Percentiles rank a stretch among this genome's conserved stretches.
These are phyloP conservation scores for Fusarium albidum DNA, from an alignment of 2,329 filamentous ascomycete genomes.

Conservation along the genomic window DNA sequence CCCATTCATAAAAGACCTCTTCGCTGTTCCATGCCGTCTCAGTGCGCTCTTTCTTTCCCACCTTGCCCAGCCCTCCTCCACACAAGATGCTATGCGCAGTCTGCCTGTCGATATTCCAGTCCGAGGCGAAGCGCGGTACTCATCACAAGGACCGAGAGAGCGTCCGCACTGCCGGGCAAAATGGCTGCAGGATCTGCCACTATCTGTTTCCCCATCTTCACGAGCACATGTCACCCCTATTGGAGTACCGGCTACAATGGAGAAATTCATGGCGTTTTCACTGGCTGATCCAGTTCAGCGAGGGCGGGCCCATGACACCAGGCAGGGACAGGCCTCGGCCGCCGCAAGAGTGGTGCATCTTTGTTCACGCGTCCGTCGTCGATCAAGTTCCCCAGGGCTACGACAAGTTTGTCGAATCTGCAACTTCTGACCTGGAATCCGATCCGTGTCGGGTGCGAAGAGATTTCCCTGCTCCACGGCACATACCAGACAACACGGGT, in stretches of 20 bases:
- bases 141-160: slow-evolving; percentile 1
- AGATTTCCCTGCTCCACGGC: neutral
- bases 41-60: no score
- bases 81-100: slow-evolving; percentile 7
- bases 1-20: no score
- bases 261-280: no score
- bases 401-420: neutral
- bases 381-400: neutral
- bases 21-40: no score
- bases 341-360: no score
- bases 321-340: no score
- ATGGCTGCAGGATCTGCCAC: slow-evolving; percentile 8
- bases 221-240: neutral
- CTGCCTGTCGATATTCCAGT: slow-evolving; percentile 10
- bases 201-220: no score
- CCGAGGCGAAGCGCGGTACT: neutral
- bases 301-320: no score
- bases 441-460: neutral
- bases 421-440: neutral
- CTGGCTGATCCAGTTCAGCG: no score
- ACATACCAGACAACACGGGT: slow-evolving; percentile 7
- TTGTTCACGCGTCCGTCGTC: no score
- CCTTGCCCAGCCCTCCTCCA: neutral
- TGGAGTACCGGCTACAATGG: slow-evolving; percentile 3
- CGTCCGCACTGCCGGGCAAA: neutral